Evolutionary conservation across 352 stramenopile species (phyloP).

Genomic region (Globisporangium parvum): DNA sequence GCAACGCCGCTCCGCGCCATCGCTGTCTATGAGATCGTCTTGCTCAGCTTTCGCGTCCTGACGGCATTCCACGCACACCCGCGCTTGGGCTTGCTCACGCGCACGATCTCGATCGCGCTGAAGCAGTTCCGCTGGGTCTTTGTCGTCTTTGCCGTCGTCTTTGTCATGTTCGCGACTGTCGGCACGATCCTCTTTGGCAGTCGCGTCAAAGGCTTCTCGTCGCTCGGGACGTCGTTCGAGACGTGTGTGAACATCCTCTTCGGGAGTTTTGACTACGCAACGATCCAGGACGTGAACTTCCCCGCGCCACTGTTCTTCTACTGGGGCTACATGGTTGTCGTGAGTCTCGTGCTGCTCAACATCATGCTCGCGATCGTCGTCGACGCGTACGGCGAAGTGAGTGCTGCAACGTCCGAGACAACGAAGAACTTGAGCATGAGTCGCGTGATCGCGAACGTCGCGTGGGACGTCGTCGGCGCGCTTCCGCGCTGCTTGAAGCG

Average conservation of each 20-base stretch:
- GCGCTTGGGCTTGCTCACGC: slow-evolving; percentile 45
- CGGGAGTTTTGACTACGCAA: slow-evolving; percentile 50
- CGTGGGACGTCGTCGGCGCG: slow-evolving; percentile 13
- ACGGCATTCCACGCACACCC: slow-evolving; percentile 51
- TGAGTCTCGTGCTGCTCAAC: slow-evolving; percentile 61
- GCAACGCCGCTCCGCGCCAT: slow-evolving; percentile 28
- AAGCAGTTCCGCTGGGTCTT: slow-evolving; percentile 49
- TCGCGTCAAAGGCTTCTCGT: slow-evolving; percentile 39
- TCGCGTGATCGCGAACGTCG: slow-evolving; percentile 22
- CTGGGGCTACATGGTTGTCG: slow-evolving; percentile 57
- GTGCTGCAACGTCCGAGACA: slow-evolving; percentile 23
- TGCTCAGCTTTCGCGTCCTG: slow-evolving; percentile 34
- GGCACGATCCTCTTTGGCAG: slow-evolving; percentile 54
- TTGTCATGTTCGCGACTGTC: slow-evolving; percentile 42
- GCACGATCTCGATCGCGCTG: slow-evolving; percentile 42
- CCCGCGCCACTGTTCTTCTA: slow-evolving; percentile 57
- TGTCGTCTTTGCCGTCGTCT: slow-evolving; percentile 51
- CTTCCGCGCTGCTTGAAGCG: not conserved
- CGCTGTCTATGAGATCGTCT: slow-evolving; percentile 22
- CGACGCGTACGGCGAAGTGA: slow-evolving; percentile 46
- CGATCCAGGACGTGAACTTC: slow-evolving; percentile 33
- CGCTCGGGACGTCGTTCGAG: slow-evolving; percentile 32
- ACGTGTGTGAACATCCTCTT: slow-evolving; percentile 68
- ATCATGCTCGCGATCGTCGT: slow-evolving; percentile 73
- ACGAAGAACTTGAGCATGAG: slow-evolving; percentile 17